These are phyloP conservation scores for Cinnamomum chago DNA, from an alignment of 164 flowering plant species.

Conservation along the genomic window DNA sequence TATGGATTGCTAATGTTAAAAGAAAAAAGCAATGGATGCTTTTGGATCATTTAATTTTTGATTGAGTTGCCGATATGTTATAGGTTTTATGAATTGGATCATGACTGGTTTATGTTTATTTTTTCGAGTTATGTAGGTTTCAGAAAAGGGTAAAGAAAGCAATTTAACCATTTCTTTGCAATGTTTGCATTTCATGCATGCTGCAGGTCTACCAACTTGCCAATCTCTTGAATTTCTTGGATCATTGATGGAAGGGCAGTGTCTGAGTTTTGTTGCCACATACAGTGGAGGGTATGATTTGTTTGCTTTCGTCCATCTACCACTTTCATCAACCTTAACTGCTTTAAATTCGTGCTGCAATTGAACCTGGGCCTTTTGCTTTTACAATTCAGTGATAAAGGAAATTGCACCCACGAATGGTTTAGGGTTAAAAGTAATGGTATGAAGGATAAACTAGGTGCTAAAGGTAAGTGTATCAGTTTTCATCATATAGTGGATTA, in stretches of 20 bases:
- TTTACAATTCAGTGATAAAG: conserved; percentile 55
- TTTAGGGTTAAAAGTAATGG: conserved; percentile 61
- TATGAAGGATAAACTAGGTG: conserved; percentile 49
- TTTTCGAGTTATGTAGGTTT: neutral
- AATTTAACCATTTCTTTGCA: neutral
- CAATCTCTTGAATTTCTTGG: conserved; percentile 68
- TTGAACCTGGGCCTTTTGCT: neutral
- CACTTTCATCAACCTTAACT: neutral
- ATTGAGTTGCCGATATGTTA: neutral
- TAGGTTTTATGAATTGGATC: neutral
- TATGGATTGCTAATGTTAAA: neutral
- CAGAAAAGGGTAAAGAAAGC: no score
- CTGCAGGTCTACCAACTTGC: conserved; percentile 84
- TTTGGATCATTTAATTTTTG: neutral
- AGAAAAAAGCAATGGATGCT: neutral
- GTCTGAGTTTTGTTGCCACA: conserved; percentile 53
- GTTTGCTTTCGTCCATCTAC: neutral
- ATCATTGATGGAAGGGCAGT: conserved; percentile 72
- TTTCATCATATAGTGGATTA: neutral
- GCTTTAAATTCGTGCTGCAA: neutral
- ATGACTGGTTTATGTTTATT: neutral
- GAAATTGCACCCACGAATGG: conserved; percentile 82
- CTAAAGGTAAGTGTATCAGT: conserved; percentile 45
- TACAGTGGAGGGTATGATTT: conserved; percentile 83
- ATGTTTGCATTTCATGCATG: conserved; percentile 6